Evolutionary conservation across 495 filamentous ascomycete genomes (phyloP).

Genomic region (Elasticomyces elasticus): DNA sequence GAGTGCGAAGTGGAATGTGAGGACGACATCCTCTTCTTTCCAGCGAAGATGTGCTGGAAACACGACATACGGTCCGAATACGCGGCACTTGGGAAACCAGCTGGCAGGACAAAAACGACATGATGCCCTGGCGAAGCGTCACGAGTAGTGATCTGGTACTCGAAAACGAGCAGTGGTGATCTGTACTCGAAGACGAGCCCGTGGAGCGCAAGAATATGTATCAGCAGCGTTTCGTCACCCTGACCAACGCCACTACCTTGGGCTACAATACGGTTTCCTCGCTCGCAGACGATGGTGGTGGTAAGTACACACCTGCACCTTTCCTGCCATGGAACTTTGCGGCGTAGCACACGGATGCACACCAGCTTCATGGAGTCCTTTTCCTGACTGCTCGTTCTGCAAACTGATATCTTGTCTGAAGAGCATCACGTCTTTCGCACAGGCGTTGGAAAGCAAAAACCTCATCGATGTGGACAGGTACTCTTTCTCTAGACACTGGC

Average conservation of each 20-base stretch:
- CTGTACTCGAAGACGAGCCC: slow-evolving; percentile 10
- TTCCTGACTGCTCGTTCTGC: slow-evolving; percentile 52
- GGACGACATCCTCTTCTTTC: slow-evolving; percentile 43
- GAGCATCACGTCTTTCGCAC: slow-evolving; percentile 15
- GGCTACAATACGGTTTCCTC: background rate
- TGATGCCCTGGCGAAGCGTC: slow-evolving; percentile 27
- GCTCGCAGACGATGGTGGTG: background rate
- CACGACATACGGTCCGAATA: slow-evolving; percentile 22
- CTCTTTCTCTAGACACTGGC: slow-evolving; percentile 53
- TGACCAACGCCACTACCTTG: slow-evolving; percentile 40
- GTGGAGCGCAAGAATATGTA: slow-evolving; percentile 42
- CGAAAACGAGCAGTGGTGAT: slow-evolving; percentile 7
- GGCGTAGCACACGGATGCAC: slow-evolving; percentile 39
- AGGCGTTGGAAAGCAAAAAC: slow-evolving; percentile 49
- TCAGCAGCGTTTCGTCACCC: slow-evolving; percentile 45
- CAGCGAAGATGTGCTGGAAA: slow-evolving; percentile 29
- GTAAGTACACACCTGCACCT: background rate
- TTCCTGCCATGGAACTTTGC: slow-evolving; percentile 41
- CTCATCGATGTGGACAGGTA: slow-evolving; percentile 60
- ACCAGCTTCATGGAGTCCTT: slow-evolving; percentile 33
- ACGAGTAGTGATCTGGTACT: slow-evolving; percentile 41
- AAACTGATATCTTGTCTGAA: slow-evolving; percentile 28
- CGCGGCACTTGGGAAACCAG: slow-evolving; percentile 14
- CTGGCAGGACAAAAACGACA: slow-evolving; percentile 27
- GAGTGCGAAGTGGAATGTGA: slow-evolving; percentile 56